Conservation (phyloP, 2,329 filamentous ascomycete species). For the Cytospora paraplurivora region DNA sequence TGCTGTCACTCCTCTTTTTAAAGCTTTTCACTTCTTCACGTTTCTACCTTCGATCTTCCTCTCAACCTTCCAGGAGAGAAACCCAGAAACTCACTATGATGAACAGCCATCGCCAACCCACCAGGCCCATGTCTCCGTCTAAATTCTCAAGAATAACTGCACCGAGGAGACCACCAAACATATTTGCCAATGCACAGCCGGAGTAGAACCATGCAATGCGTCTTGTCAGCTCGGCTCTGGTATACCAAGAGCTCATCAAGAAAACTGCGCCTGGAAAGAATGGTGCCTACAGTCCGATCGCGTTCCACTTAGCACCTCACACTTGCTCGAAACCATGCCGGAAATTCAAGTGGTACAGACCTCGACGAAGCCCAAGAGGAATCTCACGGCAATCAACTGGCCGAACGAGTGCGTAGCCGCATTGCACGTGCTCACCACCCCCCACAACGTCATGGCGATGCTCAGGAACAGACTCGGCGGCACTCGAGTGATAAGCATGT, state of each 20-base stretch:
- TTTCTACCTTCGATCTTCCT: not conserved
- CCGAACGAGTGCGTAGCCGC: conserved; percentile 47
- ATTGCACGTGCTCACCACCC: conserved; percentile 47
- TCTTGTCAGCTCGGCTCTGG: conserved; percentile 45
- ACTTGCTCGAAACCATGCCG: not conserved
- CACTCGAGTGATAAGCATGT: conserved; percentile 55
- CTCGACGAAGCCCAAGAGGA: conserved; percentile 48
- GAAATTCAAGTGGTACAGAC: conserved; percentile 4
- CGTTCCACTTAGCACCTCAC: not conserved
- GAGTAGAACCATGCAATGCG: conserved; percentile 52
- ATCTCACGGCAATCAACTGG: conserved; percentile 48
- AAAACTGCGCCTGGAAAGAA: conserved; percentile 54
- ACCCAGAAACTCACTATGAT: conserved; percentile 32
- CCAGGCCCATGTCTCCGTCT: conserved; percentile 33
- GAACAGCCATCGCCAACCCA: conserved; percentile 41
- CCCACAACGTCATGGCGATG: conserved; percentile 47
- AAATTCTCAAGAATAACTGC: conserved; percentile 51
- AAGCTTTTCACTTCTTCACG: too few relatives aligned
- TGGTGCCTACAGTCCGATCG: conserved; percentile 45
- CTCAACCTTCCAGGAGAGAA: not conserved
- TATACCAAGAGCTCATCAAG: conserved; percentile 51
- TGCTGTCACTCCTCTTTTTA: not conserved
- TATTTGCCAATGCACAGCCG: conserved; percentile 50
- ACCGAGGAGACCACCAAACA: conserved; percentile 53
- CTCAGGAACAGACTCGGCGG: conserved; percentile 57